Base-by-base conservation (phyloP, 164 flowering plant species). In the Nymphaea colorata region DNA sequence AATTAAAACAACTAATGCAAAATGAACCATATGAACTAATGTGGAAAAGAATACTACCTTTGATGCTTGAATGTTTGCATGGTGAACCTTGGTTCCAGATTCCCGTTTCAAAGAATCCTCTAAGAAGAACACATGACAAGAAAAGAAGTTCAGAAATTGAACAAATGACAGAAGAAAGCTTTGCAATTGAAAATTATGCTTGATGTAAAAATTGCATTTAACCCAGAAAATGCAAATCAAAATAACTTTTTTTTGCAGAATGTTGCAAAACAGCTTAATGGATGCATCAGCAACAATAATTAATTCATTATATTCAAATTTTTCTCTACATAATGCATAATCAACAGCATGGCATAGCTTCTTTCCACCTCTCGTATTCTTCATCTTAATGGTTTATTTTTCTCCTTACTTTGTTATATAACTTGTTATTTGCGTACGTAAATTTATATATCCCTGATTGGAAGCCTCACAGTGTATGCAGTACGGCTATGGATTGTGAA, bases 41-140 rank as follows among this genome's bases (percentile, higher is more conserved):
- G 57, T 51, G 57, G 14, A 51, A 51, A 51, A 51, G 57, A 51
- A 51, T 51, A 51, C 12, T 45, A 90, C 97, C 97, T 89, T 93
- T 17, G 98, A 81, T 14, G 98, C 98, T 74, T 87, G 94, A 68
- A 93, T 93, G 71, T 89, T 91, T 16, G 82, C 96, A 85, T 83
- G 92, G 25, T 89, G 97, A 36, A 93, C 98, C 76, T 86, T 93
- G 65, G 70, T 83, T 69, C 98, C 98, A 74, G 98, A 90, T 69
- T 93, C 97, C n/a, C 96, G 86, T 43, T 81, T 90, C 79, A 87
- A 75, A 17, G 91, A 86, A 76, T 93, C 97, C 69, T 91, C 97
- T 90, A 90, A 73, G 51, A 76, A 74, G 25, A 66, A 44, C 64
- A 74, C 62, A 41, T 64, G 44, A 61, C 63, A 6, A 6, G 2